Conservation (phyloP, 371 early-diverging fungal genomes). For the Lichtheimia hyalospora region DNA sequence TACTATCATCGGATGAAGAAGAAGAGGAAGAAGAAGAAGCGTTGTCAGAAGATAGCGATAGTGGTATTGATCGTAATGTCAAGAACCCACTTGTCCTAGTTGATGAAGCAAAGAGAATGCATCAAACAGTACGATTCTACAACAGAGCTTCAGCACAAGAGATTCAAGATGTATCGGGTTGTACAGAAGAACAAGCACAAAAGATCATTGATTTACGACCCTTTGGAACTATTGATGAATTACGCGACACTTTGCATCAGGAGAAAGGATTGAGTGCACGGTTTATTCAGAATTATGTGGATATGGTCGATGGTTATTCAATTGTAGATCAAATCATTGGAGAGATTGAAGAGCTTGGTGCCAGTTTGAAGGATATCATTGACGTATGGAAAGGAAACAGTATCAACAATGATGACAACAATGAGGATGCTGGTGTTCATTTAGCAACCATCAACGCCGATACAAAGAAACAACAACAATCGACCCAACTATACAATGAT, state of each 20-base stretch:
- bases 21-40: not conserved
- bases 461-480: slow-evolving; percentile 13
- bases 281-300: slow-evolving; percentile 61
- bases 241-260: slow-evolving; percentile 54
- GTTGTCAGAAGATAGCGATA: not conserved
- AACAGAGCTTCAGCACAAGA: slow-evolving; percentile 60
- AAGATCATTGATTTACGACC: slow-evolving; percentile 63
- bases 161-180: slow-evolving; percentile 64
- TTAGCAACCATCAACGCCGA: slow-evolving; percentile 16
- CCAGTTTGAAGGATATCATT: slow-evolving; percentile 47
- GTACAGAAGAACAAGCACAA: slow-evolving; percentile 61
- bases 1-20: not conserved
- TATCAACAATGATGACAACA: slow-evolving; percentile 16
- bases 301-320: slow-evolving; percentile 67
- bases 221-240: slow-evolving; percentile 53
- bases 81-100: not conserved
- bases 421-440: slow-evolving; percentile 31
- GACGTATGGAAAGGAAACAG: slow-evolving; percentile 49
- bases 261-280: slow-evolving; percentile 59
- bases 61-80: slow-evolving; percentile 11
- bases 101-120: slow-evolving; percentile 33
- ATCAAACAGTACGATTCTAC: slow-evolving; percentile 63
- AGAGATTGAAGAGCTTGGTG: slow-evolving; percentile 59
- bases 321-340: slow-evolving; percentile 75
- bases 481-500: slow-evolving; percentile 21